Evolutionary conservation across 768 basidiomycete species (phyloP).

Genomic region (Xerocomellus chrysenteron): DNA sequence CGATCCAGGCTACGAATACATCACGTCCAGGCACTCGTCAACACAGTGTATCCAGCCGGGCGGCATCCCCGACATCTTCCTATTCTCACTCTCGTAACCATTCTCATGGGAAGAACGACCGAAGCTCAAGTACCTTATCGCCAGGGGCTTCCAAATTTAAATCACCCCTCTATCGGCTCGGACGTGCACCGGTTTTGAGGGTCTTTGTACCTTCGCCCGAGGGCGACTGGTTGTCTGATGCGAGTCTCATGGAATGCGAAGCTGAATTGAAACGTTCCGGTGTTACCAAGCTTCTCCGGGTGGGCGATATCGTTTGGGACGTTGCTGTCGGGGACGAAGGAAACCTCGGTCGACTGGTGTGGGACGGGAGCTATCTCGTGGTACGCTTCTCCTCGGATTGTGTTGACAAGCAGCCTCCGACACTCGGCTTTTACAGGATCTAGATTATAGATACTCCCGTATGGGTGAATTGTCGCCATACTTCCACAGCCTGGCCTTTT

Average conservation of each 20-base stretch:
- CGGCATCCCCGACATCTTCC: slow-evolving; percentile 59
- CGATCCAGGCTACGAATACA: not conserved
- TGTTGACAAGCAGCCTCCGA: not conserved
- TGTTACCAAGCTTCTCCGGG: slow-evolving; percentile 57
- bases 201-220: slow-evolving; percentile 87
- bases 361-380: slow-evolving; percentile 88
- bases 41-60: slow-evolving; percentile 54
- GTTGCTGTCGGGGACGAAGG: slow-evolving; percentile 83
- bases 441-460: slow-evolving; percentile 78
- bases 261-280: slow-evolving; percentile 60
- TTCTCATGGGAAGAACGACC: slow-evolving; percentile 35
- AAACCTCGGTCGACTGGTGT: slow-evolving; percentile 78
- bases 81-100: slow-evolving; percentile 38
- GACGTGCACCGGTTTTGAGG: slow-evolving; percentile 73
- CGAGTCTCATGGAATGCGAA: slow-evolving; percentile 80
- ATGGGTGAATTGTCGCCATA: slow-evolving; percentile 79
- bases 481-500: slow-evolving; percentile 74
- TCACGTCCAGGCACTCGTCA: slow-evolving; percentile 31
- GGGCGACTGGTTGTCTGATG: slow-evolving; percentile 83
- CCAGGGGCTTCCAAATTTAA: slow-evolving; percentile 42
- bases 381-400: slow-evolving; percentile 44
- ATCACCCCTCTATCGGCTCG: slow-evolving; percentile 67
- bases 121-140: slow-evolving; percentile 22
- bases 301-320: slow-evolving; percentile 87
- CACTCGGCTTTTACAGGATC: slow-evolving; percentile 51